Conservation (phyloP, 108 stramenopile species). For the Seminavis robusta region DNA sequence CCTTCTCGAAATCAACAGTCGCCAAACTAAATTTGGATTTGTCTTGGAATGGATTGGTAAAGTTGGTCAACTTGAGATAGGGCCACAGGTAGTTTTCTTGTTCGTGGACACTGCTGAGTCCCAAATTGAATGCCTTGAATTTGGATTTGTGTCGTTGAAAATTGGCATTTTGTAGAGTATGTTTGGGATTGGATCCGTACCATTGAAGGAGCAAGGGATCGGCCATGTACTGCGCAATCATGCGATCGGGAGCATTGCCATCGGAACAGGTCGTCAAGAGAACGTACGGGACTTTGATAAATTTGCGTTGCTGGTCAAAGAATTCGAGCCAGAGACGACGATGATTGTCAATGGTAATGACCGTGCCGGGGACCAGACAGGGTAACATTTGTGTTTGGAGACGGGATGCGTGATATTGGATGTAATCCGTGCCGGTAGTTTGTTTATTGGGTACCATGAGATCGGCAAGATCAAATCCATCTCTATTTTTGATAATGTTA, state of each 20-base stretch:
- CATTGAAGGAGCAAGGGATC: slow-evolving; percentile 4
- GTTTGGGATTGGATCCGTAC: no score
- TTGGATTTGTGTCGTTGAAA: slow-evolving; percentile 1
- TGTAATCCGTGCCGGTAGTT: no score
- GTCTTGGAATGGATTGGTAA: slow-evolving; percentile 7
- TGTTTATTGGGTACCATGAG: no score
- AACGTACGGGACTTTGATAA: slow-evolving; percentile 3
- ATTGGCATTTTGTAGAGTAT: no score
- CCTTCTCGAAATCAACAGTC: no score
- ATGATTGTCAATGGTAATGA: slow-evolving; percentile 7
- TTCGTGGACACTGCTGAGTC: neutral
- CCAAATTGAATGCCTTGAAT: slow-evolving; percentile 8
- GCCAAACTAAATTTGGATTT: neutral
- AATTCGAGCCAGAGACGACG: neutral
- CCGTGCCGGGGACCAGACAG: slow-evolving; percentile 12
- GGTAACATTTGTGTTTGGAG: neutral
- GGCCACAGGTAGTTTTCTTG: neutral
- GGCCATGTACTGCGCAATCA: neutral
- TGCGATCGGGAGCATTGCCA: neutral
- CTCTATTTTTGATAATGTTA: slow-evolving; percentile 13
- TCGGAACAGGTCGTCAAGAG: slow-evolving; percentile 2
- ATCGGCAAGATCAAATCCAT: slow-evolving; percentile 13
- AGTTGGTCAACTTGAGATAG: slow-evolving; percentile 6
- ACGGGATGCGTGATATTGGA: no score
- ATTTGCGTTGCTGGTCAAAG: neutral